Base-by-base conservation (phyloP, 176 grass and related monocot species). In the Coix lacrymajobi region DNA sequence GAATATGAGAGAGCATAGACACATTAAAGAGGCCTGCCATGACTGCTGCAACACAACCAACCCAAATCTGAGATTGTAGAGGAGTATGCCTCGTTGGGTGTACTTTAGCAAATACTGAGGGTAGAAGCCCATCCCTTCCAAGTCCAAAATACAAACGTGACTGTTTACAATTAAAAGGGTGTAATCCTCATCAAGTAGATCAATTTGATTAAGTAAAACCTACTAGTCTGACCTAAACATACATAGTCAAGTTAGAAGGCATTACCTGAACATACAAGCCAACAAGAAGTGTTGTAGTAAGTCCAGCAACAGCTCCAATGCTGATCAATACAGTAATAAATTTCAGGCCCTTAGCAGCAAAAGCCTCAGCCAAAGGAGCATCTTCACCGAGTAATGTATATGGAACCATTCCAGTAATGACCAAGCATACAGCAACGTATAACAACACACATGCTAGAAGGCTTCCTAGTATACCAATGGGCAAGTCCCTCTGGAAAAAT, bases 191-290 rank as follows among this genome's bases (percentile, higher is more conserved):
- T 58, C 32, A 76, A 87, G 69, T 69, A 69, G 30, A 79, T 66
- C 39, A 41, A 85, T 79, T 82, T 39, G 8, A 67, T 54, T 46
- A 32, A 78, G 62, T 44, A 61, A 63, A 74, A 30, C n/a, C 1
- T 44, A 73, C 5, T 9, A 69, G 1, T 58, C n/a, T 40, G 62
- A 38, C 57, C 26, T 22, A 52, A 39, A 22, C 28, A 83, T 43
- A 48, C 11, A 71, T 56, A 57, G 77, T 14, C 33, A 62, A 49
- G 3, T 71, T 76, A 16, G 5, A 71, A 88, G 54, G 60, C 57
- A 85, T 75, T 81, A 96, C 96, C 93, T 99, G 96, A 92, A 99
- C 96, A 91, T 99, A 99, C 33, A 99, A 78, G 64, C 96, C 96
- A 71, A 99, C 87, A 81, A 99, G 91, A 92, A 99, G 89, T 25